Percentiles rank a stretch among this genome's conserved stretches.
phyloP scores from a whole-genome alignment of 2,329 filamentous ascomycete species.

The Sarocladium kiliense region DNA sequence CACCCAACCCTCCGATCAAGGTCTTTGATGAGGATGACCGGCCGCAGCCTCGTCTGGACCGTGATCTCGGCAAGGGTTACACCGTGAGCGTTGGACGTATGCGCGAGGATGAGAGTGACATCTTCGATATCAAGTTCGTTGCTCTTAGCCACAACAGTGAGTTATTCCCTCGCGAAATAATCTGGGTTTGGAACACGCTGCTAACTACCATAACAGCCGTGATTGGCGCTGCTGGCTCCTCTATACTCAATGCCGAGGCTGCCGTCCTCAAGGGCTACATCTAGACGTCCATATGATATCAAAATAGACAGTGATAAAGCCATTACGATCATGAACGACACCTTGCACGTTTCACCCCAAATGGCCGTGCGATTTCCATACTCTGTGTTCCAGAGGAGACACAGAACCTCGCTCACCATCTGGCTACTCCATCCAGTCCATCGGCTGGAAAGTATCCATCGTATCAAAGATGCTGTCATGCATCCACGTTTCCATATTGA shows the following conservation, averaged over 20 bases:
- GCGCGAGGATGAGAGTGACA: constrained; percentile 76
- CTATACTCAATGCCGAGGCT: constrained; percentile 68
- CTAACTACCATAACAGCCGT: too few species aligned
- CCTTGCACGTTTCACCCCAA: too few species aligned
- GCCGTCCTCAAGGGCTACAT: not conserved
- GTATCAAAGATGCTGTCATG: constrained; percentile 4
- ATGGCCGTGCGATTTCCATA: too few species aligned
- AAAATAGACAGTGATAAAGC: too few species aligned
- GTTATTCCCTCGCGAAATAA: too few species aligned
- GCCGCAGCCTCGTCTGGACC: constrained; percentile 85
- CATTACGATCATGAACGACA: too few species aligned
- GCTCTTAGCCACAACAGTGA: constrained; percentile 82
- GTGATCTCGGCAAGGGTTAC: constrained; percentile 84
- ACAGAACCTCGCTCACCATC: too few species aligned
- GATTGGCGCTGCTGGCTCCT: constrained; percentile 92
- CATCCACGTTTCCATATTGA: not conserved
- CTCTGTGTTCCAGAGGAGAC: too few species aligned
- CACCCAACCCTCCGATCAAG: constrained; percentile 73
- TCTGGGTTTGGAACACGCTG: too few species aligned
- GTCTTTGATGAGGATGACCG: constrained; percentile 88
- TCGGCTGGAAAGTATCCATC: not conserved
- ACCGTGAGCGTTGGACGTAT: constrained; percentile 85
- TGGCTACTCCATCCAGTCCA: constrained; percentile 4
- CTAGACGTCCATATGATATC: too few species aligned
- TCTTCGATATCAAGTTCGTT: constrained; percentile 94